Evolutionary conservation across 805 yeast species (phyloP).

Genomic region (Debaryomyces prosopidis): DNA sequence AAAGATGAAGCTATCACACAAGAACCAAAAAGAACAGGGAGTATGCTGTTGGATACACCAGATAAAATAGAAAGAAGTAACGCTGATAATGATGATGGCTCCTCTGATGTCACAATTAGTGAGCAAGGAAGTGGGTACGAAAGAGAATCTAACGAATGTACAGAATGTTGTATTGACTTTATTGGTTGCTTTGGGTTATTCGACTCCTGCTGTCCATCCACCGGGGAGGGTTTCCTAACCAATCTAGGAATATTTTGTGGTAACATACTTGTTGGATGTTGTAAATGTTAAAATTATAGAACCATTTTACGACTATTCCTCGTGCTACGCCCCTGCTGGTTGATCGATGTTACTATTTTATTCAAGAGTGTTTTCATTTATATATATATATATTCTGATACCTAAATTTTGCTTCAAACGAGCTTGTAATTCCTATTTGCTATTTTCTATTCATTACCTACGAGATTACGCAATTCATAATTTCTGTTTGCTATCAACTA

Average conservation of each 20-base stretch:
- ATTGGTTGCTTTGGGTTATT: conserved; percentile 41
- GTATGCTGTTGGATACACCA: conserved; percentile 10
- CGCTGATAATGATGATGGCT: conserved; percentile 1
- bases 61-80: conserved; percentile 1
- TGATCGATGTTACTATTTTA: no score
- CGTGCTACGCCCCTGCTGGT: no score
- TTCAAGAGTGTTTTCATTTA: no score
- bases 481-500: no score
- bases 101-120: conserved; percentile 18
- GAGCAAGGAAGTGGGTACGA: conserved; percentile 38
- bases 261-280: conserved; percentile 31
- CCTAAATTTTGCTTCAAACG: no score
- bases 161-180: conserved; percentile 41
- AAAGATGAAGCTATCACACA: background rate
- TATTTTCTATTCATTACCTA: no score
- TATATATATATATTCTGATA: no score
- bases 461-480: no score
- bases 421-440: no score
- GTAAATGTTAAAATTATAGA: conserved; percentile 22
- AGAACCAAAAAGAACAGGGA: conserved; percentile 2
- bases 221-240: conserved; percentile 41
- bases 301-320: no score
- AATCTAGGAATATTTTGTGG: conserved; percentile 38
- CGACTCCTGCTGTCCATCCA: conserved; percentile 41
- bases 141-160: conserved; percentile 38